These are phyloP conservation scores for Fusarium praegraminearum DNA, from an alignment of 2,329 filamentous ascomycete species.

Conservation along the genomic window DNA sequence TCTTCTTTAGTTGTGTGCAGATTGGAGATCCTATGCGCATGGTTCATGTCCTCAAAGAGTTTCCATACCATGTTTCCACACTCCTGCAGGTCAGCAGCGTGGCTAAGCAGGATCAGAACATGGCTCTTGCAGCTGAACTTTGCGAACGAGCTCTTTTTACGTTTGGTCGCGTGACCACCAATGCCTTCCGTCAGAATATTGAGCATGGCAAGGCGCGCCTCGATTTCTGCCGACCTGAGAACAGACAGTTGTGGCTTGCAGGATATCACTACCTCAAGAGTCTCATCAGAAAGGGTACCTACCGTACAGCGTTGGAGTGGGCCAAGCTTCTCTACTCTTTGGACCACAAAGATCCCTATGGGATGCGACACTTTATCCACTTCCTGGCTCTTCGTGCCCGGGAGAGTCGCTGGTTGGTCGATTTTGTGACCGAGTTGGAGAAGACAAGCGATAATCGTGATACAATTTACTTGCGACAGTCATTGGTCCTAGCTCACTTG, in stretches of 20 bases:
- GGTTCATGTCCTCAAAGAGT: constrained; percentile 72
- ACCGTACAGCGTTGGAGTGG: constrained; percentile 94
- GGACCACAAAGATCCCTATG: constrained; percentile 84
- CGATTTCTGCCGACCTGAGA: constrained; percentile 84
- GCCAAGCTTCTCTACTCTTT: constrained; percentile 84
- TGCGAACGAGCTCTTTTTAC: constrained; percentile 92
- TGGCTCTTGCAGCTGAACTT: constrained; percentile 85
- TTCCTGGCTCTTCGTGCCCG: constrained; percentile 84
- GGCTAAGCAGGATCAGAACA: constrained; percentile 90
- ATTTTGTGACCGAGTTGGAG: constrained; percentile 67
- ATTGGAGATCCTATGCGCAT: constrained; percentile 86
- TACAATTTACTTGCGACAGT: constrained; percentile 79
- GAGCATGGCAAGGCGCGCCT: constrained; percentile 83
- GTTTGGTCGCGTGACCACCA: constrained; percentile 89
- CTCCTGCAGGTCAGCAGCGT: constrained; percentile 95
- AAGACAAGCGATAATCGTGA: constrained; percentile 54
- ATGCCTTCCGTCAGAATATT: constrained; percentile 81
- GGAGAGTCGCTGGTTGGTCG: constrained; percentile 80
- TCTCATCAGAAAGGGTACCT: constrained; percentile 90
- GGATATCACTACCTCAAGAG: constrained; percentile 90
- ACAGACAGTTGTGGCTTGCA: constrained; percentile 92
- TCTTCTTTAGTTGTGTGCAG: constrained; percentile 85
- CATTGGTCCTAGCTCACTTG: constrained; percentile 79
- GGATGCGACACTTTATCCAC: constrained; percentile 83
- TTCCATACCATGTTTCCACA: constrained; percentile 88